Percentiles rank a stretch among this genome's conserved stretches.
Conservation (phyloP, 2,329 filamentous ascomycete genomes). For the Aspergillus sp. region DNA sequence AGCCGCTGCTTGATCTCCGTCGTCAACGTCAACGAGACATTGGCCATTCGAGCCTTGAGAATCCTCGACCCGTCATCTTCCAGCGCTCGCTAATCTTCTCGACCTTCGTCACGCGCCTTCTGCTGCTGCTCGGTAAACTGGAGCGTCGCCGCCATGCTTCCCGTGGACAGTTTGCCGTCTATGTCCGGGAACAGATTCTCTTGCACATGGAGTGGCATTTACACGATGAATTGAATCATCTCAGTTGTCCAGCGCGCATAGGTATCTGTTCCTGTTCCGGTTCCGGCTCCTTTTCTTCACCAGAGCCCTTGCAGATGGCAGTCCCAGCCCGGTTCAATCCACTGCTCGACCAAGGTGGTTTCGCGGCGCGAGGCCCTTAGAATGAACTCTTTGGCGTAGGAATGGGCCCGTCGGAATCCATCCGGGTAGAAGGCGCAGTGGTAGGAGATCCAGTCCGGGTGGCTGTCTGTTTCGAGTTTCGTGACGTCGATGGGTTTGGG, state of each 20-base stretch:
- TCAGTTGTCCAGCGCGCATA: background rate
- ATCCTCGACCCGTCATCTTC: background rate
- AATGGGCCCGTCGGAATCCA: background rate
- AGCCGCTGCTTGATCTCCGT: background rate
- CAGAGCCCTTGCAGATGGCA: background rate
- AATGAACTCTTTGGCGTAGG: background rate
- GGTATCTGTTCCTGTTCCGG: background rate
- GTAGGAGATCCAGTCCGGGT: slow-evolving; percentile 3
- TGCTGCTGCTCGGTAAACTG: background rate
- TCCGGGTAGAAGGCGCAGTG: background rate
- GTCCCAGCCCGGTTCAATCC: slow-evolving; percentile 4
- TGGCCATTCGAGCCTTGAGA: background rate
- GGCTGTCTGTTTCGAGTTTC: background rate
- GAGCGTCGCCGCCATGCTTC: background rate
- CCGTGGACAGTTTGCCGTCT: background rate
- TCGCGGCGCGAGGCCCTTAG: background rate
- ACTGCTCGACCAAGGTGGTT: background rate
- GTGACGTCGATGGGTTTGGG: background rate
- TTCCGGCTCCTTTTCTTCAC: background rate
- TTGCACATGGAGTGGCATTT: background rate
- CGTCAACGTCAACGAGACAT: background rate
- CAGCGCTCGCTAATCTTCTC: background rate
- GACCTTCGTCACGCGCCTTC: background rate
- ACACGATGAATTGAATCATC: slow-evolving; percentile 1
- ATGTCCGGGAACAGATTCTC: background rate